These are phyloP conservation scores for Pelargonium nanum DNA, from an alignment of 345 rosid genomes.

Conservation along the genomic window DNA sequence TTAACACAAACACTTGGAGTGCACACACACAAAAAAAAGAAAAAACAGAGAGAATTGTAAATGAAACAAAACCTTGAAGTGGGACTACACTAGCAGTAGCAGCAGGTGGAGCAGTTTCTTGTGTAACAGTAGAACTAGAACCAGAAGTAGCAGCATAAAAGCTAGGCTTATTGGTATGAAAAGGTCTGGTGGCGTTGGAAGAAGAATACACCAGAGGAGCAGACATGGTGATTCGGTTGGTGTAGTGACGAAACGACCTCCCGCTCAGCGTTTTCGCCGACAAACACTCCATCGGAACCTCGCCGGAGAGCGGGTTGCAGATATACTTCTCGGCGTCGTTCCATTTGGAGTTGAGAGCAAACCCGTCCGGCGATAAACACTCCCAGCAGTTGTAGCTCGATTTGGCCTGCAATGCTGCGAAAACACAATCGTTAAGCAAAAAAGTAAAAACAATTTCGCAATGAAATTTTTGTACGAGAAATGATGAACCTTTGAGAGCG, in stretches of 20 bases:
- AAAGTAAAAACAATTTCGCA: neutral
- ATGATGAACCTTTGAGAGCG: slow-evolving; percentile 61
- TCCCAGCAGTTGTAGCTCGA: slow-evolving; percentile 44
- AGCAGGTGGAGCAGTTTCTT: slow-evolving; percentile 13
- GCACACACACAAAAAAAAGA: neutral
- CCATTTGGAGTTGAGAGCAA: slow-evolving; percentile 87
- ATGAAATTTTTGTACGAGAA: neutral
- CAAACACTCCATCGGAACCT: slow-evolving; percentile 93
- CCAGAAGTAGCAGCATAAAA: neutral
- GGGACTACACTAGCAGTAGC: neutral
- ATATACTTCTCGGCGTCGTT: slow-evolving; percentile 95
- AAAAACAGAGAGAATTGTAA: too few relatives aligned
- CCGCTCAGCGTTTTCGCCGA: slow-evolving; percentile 72
- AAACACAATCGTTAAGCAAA: neutral
- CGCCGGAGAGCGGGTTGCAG: slow-evolving; percentile 93
- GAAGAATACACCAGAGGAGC: slow-evolving; percentile 61
- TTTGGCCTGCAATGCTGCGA: slow-evolving; percentile 76
- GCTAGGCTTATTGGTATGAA: slow-evolving; percentile 22
- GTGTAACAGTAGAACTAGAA: slow-evolving; percentile 9
- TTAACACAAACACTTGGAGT: neutral
- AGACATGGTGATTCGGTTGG: slow-evolving; percentile 51
- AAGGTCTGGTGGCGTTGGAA: slow-evolving; percentile 18
- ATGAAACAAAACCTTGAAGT: neutral
- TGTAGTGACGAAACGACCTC: slow-evolving; percentile 52
- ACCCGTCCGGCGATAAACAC: slow-evolving; percentile 64